These are phyloP conservation scores for Chlorella sorokiniana DNA, from an alignment of 139 green algal genomes.

Conservation along the genomic window DNA sequence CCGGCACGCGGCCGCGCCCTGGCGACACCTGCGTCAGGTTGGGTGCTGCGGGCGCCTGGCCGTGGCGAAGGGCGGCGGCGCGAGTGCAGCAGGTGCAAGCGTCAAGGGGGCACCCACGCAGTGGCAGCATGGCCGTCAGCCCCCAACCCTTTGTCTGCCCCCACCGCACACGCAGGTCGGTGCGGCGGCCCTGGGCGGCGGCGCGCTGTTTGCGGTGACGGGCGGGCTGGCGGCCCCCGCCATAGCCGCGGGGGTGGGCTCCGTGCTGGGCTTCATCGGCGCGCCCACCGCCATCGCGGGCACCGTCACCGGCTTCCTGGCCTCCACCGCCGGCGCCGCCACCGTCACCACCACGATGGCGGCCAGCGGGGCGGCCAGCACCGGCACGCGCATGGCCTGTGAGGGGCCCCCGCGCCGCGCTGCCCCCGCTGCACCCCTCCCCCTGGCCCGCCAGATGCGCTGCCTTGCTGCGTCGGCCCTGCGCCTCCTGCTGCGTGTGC, in stretches of 20 bases:
- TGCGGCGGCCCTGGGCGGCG: constrained; percentile 69
- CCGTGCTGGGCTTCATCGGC: constrained; percentile 55
- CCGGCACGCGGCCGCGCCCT: background rate
- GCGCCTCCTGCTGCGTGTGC: background rate
- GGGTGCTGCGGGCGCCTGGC: no score
- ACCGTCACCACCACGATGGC: constrained; percentile 51
- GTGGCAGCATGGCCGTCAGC: no score
- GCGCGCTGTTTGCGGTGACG: constrained; percentile 78
- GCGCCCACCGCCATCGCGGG: constrained; percentile 52
- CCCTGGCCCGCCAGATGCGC: background rate
- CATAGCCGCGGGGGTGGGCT: constrained; percentile 75
- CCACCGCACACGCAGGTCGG: constrained; percentile 48
- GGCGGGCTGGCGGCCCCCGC: constrained; percentile 82
- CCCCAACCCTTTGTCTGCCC: background rate
- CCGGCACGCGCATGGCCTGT: constrained; percentile 50
- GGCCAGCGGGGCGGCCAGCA: constrained; percentile 39
- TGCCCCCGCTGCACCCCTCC: background rate
- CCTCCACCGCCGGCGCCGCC: constrained; percentile 58
- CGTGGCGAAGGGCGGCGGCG: no score
- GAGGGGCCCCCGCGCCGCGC: background rate
- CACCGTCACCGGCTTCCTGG: constrained; percentile 52
- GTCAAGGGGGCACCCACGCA: no score
- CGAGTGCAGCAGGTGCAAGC: no score
- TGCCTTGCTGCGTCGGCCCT: constrained; percentile 27
- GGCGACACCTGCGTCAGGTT: background rate